phyloP scores from a whole-genome alignment of 2,329 filamentous ascomycete species.

The Colletotrichum spinosum region DNA sequence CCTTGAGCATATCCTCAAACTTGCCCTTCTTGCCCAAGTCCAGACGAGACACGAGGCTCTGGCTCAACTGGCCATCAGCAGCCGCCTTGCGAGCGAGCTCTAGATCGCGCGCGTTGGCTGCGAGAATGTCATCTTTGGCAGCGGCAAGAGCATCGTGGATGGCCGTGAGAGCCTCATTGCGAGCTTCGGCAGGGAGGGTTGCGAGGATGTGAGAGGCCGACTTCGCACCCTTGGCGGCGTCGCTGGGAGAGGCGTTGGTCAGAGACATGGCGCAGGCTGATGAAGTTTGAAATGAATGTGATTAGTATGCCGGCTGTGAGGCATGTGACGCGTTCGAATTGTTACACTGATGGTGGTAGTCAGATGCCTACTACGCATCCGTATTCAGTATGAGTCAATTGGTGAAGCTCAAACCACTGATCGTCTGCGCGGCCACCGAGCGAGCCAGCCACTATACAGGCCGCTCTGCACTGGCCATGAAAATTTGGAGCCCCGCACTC shows the following conservation, averaged over 20 bases:
- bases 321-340: background rate
- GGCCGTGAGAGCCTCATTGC: constrained; percentile 86
- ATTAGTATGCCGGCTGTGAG: background rate
- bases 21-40: constrained; percentile 90
- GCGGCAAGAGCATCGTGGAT: constrained; percentile 82
- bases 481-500: constrained; percentile 37
- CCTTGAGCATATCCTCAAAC: constrained; percentile 97
- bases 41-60: constrained; percentile 87
- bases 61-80: constrained; percentile 78
- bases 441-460: constrained; percentile 6
- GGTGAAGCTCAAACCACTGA: constrained; percentile 18
- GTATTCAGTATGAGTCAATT: constrained; percentile 25
- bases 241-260: constrained; percentile 83
- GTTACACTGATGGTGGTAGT: constrained; percentile 7
- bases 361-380: background rate
- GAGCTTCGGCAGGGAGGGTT: constrained; percentile 78
- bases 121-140: constrained; percentile 80
- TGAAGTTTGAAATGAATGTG: constrained; percentile 7
- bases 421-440: background rate
- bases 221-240: constrained; percentile 83
- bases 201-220: constrained; percentile 85
- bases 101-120: constrained; percentile 88
- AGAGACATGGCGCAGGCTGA: constrained; percentile 76
- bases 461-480: constrained; percentile 15
- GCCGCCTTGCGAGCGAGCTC: constrained; percentile 79